Conservation (phyloP, 2,329 filamentous ascomycete genomes). For the Bertia moriformis region DNA sequence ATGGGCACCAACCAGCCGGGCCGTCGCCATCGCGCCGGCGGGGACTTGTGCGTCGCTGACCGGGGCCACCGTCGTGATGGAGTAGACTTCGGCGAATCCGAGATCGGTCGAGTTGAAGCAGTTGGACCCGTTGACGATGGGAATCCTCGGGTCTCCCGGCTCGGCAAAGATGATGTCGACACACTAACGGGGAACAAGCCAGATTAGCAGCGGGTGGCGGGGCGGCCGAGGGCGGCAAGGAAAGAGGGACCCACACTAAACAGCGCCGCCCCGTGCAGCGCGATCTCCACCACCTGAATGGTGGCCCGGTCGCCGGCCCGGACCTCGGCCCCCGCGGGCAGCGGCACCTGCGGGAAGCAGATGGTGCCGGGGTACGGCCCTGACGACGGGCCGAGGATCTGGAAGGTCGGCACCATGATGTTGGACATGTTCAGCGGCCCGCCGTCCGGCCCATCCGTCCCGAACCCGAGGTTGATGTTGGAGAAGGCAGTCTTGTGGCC, state of each 20-base stretch:
- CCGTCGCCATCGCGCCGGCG: no score
- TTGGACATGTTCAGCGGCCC: conserved; percentile 82
- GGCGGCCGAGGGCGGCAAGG: no score
- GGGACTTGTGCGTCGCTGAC: no score
- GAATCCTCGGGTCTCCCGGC: conserved; percentile 60
- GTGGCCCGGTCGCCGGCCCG: conserved; percentile 77
- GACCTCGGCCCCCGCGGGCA: conserved; percentile 58
- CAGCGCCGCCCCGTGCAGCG: conserved; percentile 68
- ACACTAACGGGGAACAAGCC: no score
- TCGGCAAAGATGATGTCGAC: conserved; percentile 88
- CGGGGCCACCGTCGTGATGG: no score
- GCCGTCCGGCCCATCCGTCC: no score
- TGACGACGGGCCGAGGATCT: conserved; percentile 69
- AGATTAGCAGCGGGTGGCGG: no score
- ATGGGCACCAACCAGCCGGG: no score
- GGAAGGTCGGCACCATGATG: conserved; percentile 66
- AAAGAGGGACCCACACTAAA: conserved; percentile 60
- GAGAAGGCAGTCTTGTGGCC: conserved; percentile 72
- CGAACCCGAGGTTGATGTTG: conserved; percentile 83
- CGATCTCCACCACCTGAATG: conserved; percentile 74
- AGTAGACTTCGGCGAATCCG: no score
- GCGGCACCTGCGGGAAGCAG: conserved; percentile 76
- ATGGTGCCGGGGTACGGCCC: conserved; percentile 76
- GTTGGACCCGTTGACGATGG: conserved; percentile 63
- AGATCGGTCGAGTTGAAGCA: conserved; percentile 79